Percentiles rank a stretch among this genome's conserved stretches.
Evolutionary conservation across 495 filamentous ascomycete species (phyloP).

Genomic region (Aspergillus heteromorphus): DNA sequence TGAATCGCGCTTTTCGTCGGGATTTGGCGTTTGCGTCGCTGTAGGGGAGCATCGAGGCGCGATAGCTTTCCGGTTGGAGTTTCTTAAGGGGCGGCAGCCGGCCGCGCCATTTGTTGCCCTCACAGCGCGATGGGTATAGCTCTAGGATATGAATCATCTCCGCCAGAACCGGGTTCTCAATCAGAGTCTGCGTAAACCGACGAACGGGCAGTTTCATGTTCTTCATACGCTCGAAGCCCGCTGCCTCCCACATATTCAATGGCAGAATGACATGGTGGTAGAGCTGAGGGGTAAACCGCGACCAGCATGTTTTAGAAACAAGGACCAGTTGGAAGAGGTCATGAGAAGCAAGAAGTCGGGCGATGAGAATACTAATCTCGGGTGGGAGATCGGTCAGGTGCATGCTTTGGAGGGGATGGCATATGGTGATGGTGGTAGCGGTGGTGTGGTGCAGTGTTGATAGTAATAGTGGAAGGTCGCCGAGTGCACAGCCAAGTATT

Average conservation of each 20-base stretch:
- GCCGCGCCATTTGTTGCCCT: neutral
- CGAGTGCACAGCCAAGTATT: no score
- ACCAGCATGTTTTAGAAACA: neutral
- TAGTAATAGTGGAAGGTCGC: no score
- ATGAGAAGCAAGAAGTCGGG: neutral
- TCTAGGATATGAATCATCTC: neutral
- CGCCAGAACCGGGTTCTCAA: neutral
- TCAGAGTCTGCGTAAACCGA: neutral
- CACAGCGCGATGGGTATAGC: neutral
- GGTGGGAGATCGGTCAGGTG: no score
- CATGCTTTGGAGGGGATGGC: no score
- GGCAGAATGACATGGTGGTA: neutral
- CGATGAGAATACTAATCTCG: no score
- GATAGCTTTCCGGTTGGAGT: neutral
- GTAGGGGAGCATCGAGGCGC: neutral
- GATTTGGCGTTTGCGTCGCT: neutral
- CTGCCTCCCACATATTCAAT: neutral
- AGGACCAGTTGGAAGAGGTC: neutral
- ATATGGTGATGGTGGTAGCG: no score
- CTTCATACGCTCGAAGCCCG: neutral
- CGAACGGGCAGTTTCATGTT: neutral
- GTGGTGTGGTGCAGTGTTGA: no score
- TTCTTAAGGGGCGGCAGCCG: neutral
- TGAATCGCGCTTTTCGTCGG: neutral
- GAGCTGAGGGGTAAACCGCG: neutral